Base-by-base conservation (phyloP, 176 grass and related monocot species). In the Leersia perrieri region DNA sequence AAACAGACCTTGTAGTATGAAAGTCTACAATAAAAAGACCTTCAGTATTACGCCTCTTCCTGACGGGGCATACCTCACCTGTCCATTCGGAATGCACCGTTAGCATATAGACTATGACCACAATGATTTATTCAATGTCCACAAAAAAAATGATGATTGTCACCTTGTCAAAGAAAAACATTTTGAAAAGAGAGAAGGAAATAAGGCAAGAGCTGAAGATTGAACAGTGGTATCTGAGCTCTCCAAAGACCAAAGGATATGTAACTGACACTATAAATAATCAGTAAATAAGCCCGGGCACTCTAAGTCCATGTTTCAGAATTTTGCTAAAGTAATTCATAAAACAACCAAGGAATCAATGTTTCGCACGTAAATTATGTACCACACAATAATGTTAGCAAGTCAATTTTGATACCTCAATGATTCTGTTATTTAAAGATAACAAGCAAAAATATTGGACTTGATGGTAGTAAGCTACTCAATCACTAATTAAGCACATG, bases 11-110 rank as follows among this genome's bases (percentile, higher is more conserved):
- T 60, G 38, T 27, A 78, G 53, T 62, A 45, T 53, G 33, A 18
- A 57, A 31, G 47, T 32, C 55, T 63, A n/a, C n/a, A n/a, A n/a
- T n/a, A n/a, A n/a, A n/a, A n/a, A n/a, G n/a, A n/a, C n/a, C n/a
- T n/a, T n/a, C n/a, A n/a, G n/a, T n/a, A n/a, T n/a, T n/a, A 53
- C 5, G 57, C 38, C 55, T 67, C 36, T 70, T 79, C 42, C 39
- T 55, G 36, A 38, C 44, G 42, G 77, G 70, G 14, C 71, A 85
- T 28, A 64, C 16, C 49, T 75, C 82, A 89, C 69, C 87, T 76
- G 82, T 85, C 29, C 70, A 80, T 89, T 70, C 75, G 71, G 11
- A 85, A 81, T 27, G 41, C 34, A 60, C 70, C 42, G 44, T 77
- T 42, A 25, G 41, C 68, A 51, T n/a, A 81, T 72, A 5, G 67